Evolutionary conservation across 139 green algal species (phyloP), one percentile per base, ranked within the genome.

Genomic region (Chlamydomonas schloesseri): DNA sequence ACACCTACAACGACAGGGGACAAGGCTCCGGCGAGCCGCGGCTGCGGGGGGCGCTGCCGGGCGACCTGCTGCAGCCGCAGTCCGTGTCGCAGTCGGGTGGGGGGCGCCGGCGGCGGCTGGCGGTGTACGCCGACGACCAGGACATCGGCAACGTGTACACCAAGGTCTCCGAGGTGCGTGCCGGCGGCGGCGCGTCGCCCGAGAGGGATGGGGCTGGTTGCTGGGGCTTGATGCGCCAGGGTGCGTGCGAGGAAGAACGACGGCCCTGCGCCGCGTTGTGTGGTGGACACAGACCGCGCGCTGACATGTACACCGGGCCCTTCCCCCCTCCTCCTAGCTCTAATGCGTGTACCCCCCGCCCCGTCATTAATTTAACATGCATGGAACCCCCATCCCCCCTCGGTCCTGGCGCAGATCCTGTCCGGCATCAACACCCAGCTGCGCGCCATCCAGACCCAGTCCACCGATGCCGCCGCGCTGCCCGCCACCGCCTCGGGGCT

Each of bases 341-440:
- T n/a, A n/a, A n/a, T n/a, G n/a, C n/a, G n/a, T n/a, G n/a, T n/a
- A n/a, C n/a, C n/a, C n/a, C n/a, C n/a, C n/a, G n/a, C n/a, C n/a
- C n/a, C n/a, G n/a, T n/a, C n/a, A n/a, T n/a, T n/a, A n/a, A n/a
- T 50, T 50, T 50, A 50, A 5, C 42, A 50, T 13, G 42, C 42
- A 50, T 8, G 6, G 42, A 50, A 50, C 42, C 42, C 6, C 42
- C 42, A 50, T 13, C 42, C 42, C 42, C 8, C 42, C 42, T 50
- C 42, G 42, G 17, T 33, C 1, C 72, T 17, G 24, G 14, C 50
- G 8, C 73, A 86, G 80, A 28, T 86, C n/a, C 67, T 86, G 24
- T 18, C 67, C 23, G 80, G 20, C 33, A 70, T 78, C 31, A 86
- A 86, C 65, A 31, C 68, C 36, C 55, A 71, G 80, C 80, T 86